Percentiles rank a stretch among this genome's conserved stretches.
These are phyloP conservation scores for Rhynchospora tenuis DNA, from an alignment of 176 grass and related monocot species.

Conservation along the genomic window DNA sequence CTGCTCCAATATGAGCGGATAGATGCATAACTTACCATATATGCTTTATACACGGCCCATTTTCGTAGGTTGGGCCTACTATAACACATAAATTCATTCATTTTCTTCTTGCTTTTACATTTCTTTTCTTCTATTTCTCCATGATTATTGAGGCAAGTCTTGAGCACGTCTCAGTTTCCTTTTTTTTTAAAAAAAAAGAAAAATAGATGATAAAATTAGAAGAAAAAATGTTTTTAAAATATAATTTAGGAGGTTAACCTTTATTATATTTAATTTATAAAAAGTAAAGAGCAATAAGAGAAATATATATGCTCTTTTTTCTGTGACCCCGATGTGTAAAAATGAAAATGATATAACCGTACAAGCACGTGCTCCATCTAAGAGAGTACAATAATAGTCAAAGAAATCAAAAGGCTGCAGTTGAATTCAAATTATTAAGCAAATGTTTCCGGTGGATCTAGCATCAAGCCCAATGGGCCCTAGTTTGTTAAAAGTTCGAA, in stretches of 20 bases:
- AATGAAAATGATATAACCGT: neutral
- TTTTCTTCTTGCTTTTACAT: neutral
- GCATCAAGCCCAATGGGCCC: slow-evolving; percentile 5
- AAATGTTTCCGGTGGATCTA: neutral
- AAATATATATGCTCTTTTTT: too few species aligned
- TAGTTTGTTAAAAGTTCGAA: neutral
- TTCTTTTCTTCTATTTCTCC: neutral
- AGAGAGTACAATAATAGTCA: neutral
- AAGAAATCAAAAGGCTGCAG: neutral
- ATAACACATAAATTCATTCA: neutral
- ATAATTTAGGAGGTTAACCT: too few species aligned
- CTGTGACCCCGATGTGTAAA: too few species aligned
- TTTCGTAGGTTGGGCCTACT: neutral
- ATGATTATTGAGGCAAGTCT: too few species aligned
- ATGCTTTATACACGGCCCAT: neutral
- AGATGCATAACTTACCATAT: neutral
- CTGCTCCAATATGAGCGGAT: neutral
- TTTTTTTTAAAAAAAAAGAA: too few species aligned
- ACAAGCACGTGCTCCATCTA: neutral
- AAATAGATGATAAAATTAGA: too few species aligned
- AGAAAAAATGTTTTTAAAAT: too few species aligned
- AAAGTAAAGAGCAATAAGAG: too few species aligned
- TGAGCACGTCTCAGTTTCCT: too few species aligned
- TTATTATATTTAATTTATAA: too few species aligned
- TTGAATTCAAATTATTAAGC: neutral